Base-by-base conservation (phyloP, 306 rosid species). In the Pyrus bretschneideri region DNA sequence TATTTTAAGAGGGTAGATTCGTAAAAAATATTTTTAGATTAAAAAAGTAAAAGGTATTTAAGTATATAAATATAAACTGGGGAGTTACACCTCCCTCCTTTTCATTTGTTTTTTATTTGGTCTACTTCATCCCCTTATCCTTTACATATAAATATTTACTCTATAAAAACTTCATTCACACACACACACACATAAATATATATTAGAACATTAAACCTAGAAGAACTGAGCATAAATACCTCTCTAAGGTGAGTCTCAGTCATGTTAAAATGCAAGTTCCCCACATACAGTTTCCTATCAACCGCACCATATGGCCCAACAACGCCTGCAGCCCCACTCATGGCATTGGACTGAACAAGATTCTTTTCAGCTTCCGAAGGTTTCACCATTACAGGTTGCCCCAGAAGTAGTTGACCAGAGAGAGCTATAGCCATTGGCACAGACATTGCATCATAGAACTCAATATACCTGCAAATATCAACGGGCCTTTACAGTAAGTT, bases 391-490 rank as follows among this genome's bases (percentile, higher is more conserved):
- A 96, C 97, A 52, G 97, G 97, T 82, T 96, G 98, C 68, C 99
- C 99, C 25, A 89, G 87, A 81, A 96, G 97, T 71, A 96, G 87
- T 76, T 91, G 97, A 54, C 98, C 99, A 76, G 99, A 92, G 81
- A 96, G 90, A 55, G 99, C 99, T 80, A 96, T 96, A 72, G 99
- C 99, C 97, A 96, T 91, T 58, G 99, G 99, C 86, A 96, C 99
- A 74, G 97, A 88, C 99, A 96, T 90, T 7, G 90, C 97, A 81
- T 96, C 99, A 82, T 89, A 96, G 85, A 96, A 96, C 85, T 96
- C 99, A 87, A 96, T 89, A 83, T 96, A 96, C 92, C 99, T 92
- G 98, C 93, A 91, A 80, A 80, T 69, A 87, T 73, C 85, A 86
- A 67, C 63, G 75, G 80, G 69, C 79, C 64, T 77, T 85, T 67